These are phyloP conservation scores for Mycosphaerella arachidis DNA, from an alignment of 2,329 filamentous ascomycete genomes.

Conservation along the genomic window DNA sequence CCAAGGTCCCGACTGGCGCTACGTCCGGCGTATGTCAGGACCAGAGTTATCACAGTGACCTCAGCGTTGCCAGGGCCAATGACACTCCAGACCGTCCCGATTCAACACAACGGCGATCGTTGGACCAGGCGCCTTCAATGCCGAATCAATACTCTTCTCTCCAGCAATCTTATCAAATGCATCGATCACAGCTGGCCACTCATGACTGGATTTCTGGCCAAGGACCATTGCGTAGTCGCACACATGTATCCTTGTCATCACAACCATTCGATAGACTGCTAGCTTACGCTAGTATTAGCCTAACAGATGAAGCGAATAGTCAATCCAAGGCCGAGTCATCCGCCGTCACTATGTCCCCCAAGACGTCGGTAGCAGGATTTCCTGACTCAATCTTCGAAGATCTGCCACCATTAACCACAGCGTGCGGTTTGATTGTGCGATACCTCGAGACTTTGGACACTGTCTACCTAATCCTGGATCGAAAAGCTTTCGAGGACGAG, in stretches of 20 bases:
- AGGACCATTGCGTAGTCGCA: not conserved
- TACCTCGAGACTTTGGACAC: conserved; percentile 15
- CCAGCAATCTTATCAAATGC: not conserved
- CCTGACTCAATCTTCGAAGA: conserved; percentile 7
- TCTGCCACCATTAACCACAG: conserved; percentile 2
- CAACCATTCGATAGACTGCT: not conserved
- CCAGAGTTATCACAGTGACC: too few species aligned
- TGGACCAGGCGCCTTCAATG: not conserved
- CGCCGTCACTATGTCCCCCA: not conserved
- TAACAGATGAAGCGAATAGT: not conserved
- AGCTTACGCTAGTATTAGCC: not conserved
- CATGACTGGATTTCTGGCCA: not conserved
- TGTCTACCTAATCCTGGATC: conserved; percentile 5
- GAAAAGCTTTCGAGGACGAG: not conserved
- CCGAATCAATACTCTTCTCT: too few species aligned
- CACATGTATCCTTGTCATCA: not conserved
- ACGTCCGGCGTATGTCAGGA: too few species aligned
- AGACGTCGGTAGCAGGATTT: not conserved
- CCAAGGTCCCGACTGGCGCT: too few species aligned
- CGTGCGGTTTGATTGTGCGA: conserved; percentile 6
- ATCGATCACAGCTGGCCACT: not conserved
- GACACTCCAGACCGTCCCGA: not conserved
- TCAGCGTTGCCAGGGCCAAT: too few species aligned
- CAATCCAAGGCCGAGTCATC: not conserved
- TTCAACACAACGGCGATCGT: not conserved